These are phyloP conservation scores for Hypoxylon intermedium DNA, from an alignment of 495 filamentous ascomycete genomes.

Conservation along the genomic window DNA sequence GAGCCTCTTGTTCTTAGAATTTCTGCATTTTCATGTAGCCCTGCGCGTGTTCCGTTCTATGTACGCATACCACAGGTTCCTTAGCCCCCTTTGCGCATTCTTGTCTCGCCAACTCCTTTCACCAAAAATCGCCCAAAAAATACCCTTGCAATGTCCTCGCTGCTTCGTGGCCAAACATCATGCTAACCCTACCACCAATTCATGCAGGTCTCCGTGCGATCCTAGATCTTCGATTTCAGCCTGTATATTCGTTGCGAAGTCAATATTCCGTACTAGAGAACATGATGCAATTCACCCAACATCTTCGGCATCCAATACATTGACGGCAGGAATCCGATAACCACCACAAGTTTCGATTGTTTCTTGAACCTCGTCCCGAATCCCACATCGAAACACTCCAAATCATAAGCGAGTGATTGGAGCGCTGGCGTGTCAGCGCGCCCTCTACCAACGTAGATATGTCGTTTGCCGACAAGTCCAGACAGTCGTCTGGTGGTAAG, in stretches of 20 bases:
- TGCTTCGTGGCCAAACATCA: conserved; percentile 20
- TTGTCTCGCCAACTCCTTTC: conserved; percentile 27
- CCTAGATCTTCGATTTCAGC: conserved; percentile 28
- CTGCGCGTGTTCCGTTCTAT: conserved; percentile 32
- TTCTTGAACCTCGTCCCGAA: conserved; percentile 6
- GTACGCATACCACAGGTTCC: conserved; percentile 9
- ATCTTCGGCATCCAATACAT: conserved; percentile 40
- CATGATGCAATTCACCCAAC: conserved; percentile 41
- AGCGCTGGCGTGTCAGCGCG: conserved; percentile 34
- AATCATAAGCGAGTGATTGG: conserved; percentile 27
- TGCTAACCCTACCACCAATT: conserved; percentile 31
- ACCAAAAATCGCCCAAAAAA: conserved; percentile 16
- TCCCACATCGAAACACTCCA: conserved; percentile 14
- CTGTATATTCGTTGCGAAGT: conserved; percentile 34
- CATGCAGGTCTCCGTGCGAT: conserved; percentile 39
- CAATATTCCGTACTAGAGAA: conserved; percentile 33
- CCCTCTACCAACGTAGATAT: conserved; percentile 48
- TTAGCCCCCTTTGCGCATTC: conserved; percentile 24
- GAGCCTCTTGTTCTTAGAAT: conserved; percentile 7
- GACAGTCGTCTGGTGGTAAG: conserved; percentile 83
- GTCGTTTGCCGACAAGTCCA: conserved; percentile 74
- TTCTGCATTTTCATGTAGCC: conserved; percentile 32
- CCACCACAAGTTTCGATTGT: conserved; percentile 29
- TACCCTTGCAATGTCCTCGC: conserved; percentile 15
- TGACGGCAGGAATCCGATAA: conserved; percentile 40